Percentiles rank a stretch among this genome's conserved stretches.
Evolutionary conservation across 192 early-diverging fungal species (phyloP).

Genomic region (Anaeromyces robustus): DNA sequence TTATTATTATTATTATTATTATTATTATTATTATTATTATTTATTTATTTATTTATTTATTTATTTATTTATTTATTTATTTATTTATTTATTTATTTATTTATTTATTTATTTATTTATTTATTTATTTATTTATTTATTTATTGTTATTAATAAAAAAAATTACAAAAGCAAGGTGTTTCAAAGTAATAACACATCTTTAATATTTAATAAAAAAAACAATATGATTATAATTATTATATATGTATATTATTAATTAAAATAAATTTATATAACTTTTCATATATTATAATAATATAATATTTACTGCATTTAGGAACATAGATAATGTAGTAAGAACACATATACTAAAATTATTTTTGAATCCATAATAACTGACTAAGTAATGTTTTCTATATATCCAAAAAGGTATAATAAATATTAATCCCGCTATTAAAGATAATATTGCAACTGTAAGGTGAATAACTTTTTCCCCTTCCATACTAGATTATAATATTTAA

Average conservation of each 20-base stretch:
- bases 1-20: too few species aligned
- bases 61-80: too few species aligned
- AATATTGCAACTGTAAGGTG: not conserved
- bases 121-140: too few species aligned
- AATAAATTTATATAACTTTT: not conserved
- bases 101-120: too few species aligned
- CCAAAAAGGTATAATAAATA: not conserved
- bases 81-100: too few species aligned
- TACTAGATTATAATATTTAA: too few species aligned
- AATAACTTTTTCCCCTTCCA: not conserved
- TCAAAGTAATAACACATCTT: not conserved
- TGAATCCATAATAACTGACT: not conserved
- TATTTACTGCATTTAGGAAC: not conserved
- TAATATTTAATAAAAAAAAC: too few species aligned
- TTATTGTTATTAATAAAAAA: too few species aligned
- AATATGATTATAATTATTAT: too few species aligned
- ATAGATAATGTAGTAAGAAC: not conserved
- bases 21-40: too few species aligned
- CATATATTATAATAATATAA: not conserved
- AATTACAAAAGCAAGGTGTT: too few species aligned
- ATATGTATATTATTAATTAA: not conserved
- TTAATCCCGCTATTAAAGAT: not conserved
- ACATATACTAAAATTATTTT: not conserved
- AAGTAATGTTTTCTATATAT: not conserved
- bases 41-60: too few species aligned